These are phyloP conservation scores for Corymbia citriodora DNA, from an alignment of 441 rosid genomes.

Conservation along the genomic window DNA sequence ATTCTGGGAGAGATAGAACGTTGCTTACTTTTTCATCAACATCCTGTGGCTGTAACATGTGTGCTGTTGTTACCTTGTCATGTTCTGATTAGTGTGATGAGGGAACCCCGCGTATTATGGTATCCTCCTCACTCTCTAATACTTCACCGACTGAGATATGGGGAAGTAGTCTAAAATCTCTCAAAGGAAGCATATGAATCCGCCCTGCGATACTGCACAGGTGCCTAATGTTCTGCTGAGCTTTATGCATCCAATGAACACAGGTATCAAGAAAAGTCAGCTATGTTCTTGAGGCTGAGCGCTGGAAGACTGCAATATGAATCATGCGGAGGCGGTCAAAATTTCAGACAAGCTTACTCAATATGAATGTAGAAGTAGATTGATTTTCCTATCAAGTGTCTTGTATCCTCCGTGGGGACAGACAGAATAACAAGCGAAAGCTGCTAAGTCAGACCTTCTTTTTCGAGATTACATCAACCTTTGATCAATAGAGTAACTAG, in stretches of 20 bases:
- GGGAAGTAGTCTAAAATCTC: background rate
- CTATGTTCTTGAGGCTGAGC: background rate
- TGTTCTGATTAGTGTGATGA: background rate
- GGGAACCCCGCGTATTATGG: background rate
- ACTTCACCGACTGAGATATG: background rate
- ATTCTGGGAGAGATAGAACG: background rate
- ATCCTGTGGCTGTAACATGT: background rate
- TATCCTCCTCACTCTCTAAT: background rate
- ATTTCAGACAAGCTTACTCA: background rate
- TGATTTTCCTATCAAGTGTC: background rate
- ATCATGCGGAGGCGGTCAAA: background rate
- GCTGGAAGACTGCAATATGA: background rate
- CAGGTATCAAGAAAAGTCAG: background rate
- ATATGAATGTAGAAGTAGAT: background rate
- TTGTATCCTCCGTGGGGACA: background rate
- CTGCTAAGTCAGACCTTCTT: background rate
- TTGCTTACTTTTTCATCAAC: background rate
- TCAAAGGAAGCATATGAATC: background rate
- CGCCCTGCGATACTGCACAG: background rate
- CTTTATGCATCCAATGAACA: background rate
- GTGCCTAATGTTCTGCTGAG: background rate
- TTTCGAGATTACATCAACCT: background rate
- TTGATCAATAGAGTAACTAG: background rate
- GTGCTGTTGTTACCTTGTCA: background rate
- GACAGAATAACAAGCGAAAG: background rate